These are phyloP conservation scores for Musa acuminata DNA, from an alignment of 176 grass and related monocot species.

Conservation along the genomic window DNA sequence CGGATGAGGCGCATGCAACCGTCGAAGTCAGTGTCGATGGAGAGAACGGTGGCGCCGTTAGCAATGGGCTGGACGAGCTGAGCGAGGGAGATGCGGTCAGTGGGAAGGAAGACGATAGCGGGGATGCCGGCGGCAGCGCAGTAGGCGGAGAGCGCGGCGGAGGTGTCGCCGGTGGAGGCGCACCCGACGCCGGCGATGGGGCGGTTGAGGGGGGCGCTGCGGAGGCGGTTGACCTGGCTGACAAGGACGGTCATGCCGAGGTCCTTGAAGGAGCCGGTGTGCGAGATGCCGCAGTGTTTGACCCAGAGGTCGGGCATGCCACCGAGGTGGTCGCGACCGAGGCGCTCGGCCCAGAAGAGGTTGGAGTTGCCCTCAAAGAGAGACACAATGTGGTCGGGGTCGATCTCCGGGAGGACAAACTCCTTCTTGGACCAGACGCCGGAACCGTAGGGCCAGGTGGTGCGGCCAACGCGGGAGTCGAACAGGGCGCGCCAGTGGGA, in stretches of 20 bases:
- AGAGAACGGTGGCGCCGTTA: constrained; percentile 91
- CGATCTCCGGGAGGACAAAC: constrained; percentile 87
- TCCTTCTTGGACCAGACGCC: constrained; percentile 99
- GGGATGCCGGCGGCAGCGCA: constrained; percentile 88
- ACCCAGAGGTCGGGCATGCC: constrained; percentile 98
- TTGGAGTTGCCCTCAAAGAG: constrained; percentile 99
- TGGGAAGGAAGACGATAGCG: constrained; percentile 77
- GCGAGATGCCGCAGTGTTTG: constrained; percentile 99
- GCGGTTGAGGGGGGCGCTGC: constrained; percentile 57
- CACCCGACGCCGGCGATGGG: constrained; percentile 78
- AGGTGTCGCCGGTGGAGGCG: constrained; percentile 96
- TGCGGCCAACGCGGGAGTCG: constrained; percentile 79
- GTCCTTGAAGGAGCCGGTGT: constrained; percentile 96
- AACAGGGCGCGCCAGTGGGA: constrained; percentile 91
- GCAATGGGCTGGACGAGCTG: constrained; percentile 91
- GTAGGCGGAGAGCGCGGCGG: constrained; percentile 81
- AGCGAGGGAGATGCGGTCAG: constrained; percentile 80
- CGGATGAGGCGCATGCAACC: constrained; percentile 96
- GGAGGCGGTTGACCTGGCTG: constrained; percentile 93
- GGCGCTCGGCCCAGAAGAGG: constrained; percentile 97
- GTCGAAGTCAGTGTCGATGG: constrained; percentile 85
- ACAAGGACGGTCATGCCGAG: constrained; percentile 98
- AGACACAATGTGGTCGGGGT: constrained; percentile 84
- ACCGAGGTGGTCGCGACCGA: constrained; percentile 75
- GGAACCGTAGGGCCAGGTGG: constrained; percentile 88